Conservation (phyloP, 805 yeast species). For the Ogataea pilisensis region DNA sequence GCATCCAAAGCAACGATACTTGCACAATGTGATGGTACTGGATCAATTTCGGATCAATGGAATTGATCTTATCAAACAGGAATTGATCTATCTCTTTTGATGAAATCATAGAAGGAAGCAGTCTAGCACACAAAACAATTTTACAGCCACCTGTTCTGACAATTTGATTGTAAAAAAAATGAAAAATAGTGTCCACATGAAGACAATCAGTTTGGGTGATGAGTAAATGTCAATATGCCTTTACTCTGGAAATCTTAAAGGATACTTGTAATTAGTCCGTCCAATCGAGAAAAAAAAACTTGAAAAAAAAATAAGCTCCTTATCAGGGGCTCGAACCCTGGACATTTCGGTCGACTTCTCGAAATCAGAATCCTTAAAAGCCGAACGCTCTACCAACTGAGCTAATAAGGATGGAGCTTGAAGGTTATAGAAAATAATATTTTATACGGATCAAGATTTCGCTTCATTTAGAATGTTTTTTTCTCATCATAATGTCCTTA, state of each 20-base stretch:
- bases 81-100: conserved; percentile 4
- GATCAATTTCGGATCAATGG: conserved; percentile 6
- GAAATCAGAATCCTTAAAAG: conserved; percentile 40
- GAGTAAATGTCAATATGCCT: too few species aligned
- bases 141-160: too few species aligned
- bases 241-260: too few species aligned
- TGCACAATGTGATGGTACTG: conserved; percentile 11
- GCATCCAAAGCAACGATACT: conserved; percentile 8
- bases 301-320: conserved; percentile 35
- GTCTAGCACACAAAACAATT: too few species aligned
- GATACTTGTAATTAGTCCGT: too few species aligned
- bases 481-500: too few species aligned
- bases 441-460: too few species aligned
- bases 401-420: conserved; percentile 43
- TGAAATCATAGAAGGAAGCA: neutral
- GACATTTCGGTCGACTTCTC: conserved; percentile 49
- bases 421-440: neutral
- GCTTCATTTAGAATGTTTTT: too few species aligned
- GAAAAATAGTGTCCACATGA: neutral
- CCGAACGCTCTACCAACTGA: conserved; percentile 72
- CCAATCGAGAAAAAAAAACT: neutral
- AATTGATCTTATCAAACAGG: conserved; percentile 2
- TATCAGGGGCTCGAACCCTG: conserved; percentile 62
- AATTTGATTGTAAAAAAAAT: too few species aligned
- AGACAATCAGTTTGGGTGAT: too few species aligned